Conservation (phyloP, 73 alveolate species). For the Blepharisma japonicum region DNA sequence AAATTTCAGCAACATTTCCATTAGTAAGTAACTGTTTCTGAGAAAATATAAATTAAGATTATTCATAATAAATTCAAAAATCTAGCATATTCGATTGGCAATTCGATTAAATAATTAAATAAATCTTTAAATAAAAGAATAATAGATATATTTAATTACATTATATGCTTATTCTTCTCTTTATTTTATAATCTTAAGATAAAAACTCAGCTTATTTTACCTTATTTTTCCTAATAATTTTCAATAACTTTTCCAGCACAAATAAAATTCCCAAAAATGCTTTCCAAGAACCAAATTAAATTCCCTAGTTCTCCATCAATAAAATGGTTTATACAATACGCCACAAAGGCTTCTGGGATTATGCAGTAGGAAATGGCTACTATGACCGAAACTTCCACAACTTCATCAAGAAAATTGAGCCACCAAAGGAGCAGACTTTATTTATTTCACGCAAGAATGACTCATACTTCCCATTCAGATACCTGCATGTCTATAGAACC, state of each 20-base stretch:
- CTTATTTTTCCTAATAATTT: too few relatives aligned
- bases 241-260: too few relatives aligned
- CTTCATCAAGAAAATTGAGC: conserved; percentile 28
- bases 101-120: not conserved
- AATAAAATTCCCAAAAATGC: too few relatives aligned
- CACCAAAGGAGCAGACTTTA: conserved; percentile 27
- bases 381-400: conserved; percentile 28
- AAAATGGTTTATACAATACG: conserved; percentile 32
- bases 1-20: not conserved
- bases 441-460: conserved; percentile 22
- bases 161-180: too few relatives aligned
- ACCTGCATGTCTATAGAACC: conserved; percentile 24
- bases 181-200: too few relatives aligned
- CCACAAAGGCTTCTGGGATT: conserved; percentile 33
- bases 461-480: conserved; percentile 27
- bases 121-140: not conserved
- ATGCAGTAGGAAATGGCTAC: conserved; percentile 26
- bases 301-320: too few relatives aligned
- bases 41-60: conserved; percentile 9
- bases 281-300: too few relatives aligned
- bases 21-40: not conserved
- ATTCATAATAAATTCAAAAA: not conserved
- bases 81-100: not conserved
- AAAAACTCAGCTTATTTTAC: too few relatives aligned
- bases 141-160: too few relatives aligned